These are phyloP conservation scores for Coniochaeta sp. DNA, from an alignment of 2,329 filamentous ascomycete species.

Conservation along the genomic window DNA sequence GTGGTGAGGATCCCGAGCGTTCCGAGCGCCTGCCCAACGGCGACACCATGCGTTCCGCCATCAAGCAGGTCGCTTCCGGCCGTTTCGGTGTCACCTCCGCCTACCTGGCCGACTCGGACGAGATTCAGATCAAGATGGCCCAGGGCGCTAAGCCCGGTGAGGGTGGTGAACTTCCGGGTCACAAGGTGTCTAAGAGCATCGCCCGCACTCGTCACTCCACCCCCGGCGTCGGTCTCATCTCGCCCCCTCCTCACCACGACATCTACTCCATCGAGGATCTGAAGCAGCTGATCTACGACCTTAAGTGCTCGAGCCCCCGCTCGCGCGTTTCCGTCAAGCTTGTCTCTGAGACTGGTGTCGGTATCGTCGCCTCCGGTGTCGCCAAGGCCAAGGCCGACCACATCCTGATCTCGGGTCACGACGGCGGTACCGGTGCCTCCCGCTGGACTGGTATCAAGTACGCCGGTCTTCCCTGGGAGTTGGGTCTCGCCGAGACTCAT, in stretches of 20 bases:
- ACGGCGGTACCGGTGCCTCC: slow-evolving; percentile 93
- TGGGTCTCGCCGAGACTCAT: slow-evolving; percentile 94
- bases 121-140: slow-evolving; percentile 99
- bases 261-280: slow-evolving; percentile 98
- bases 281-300: slow-evolving; percentile 95
- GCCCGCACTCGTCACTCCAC: slow-evolving; percentile 93
- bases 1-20: slow-evolving; percentile 90
- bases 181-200: slow-evolving; percentile 94
- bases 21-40: slow-evolving; percentile 82
- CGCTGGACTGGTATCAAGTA: slow-evolving; percentile 99
- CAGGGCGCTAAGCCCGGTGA: slow-evolving; percentile 97
- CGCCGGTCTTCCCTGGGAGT: slow-evolving; percentile 90
- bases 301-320: slow-evolving; percentile 92
- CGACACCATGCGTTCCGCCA: slow-evolving; percentile 93
- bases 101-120: slow-evolving; percentile 90
- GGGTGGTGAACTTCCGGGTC: slow-evolving; percentile 91
- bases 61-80: slow-evolving; percentile 95
- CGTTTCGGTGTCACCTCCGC: slow-evolving; percentile 94
- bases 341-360: slow-evolving; percentile 93
- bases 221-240: slow-evolving; percentile 91
- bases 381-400: slow-evolving; percentile 97
- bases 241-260: slow-evolving; percentile 92
- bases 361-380: slow-evolving; percentile 94
- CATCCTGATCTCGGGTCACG: slow-evolving; percentile 93
- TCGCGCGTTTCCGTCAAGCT: slow-evolving; percentile 94